A percentile compares a stretch with the other conserved stretches of the same genome.
These are phyloP conservation scores for Hippophae tibetana DNA, from an alignment of 306 rosid species.

Conservation along the genomic window DNA sequence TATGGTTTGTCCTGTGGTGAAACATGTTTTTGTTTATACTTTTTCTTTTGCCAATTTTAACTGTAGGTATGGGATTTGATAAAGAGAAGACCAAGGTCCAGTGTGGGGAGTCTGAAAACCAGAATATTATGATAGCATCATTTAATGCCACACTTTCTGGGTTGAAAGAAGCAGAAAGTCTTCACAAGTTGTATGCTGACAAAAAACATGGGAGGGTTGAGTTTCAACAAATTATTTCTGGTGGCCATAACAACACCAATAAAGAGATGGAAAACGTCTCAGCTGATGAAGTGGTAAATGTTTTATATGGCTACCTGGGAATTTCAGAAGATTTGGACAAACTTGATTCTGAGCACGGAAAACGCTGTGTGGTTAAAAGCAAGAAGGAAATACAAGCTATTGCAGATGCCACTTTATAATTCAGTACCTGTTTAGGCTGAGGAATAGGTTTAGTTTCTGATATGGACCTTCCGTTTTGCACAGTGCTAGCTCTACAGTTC, in stretches of 20 bases:
- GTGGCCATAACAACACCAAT: slow-evolving; percentile 9
- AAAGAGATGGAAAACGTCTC: neutral
- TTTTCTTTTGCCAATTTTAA: slow-evolving; percentile 5
- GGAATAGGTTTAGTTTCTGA: too few relatives aligned
- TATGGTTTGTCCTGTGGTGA: neutral
- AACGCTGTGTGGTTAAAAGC: slow-evolving; percentile 56
- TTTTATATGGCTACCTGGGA: slow-evolving; percentile 32
- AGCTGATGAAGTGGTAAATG: slow-evolving; percentile 10
- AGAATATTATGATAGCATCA: slow-evolving; percentile 21
- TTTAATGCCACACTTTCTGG: slow-evolving; percentile 29
- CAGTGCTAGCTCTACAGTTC: too few relatives aligned
- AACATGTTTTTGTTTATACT: neutral
- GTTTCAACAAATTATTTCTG: slow-evolving; percentile 9
- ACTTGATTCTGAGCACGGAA: slow-evolving; percentile 58
- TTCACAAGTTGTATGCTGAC: slow-evolving; percentile 20
- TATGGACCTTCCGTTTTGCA: too few relatives aligned
- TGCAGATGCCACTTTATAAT: slow-evolving; percentile 50
- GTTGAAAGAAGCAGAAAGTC: slow-evolving; percentile 30
- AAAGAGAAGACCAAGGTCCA: slow-evolving; percentile 22
- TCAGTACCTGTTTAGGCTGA: too few relatives aligned
- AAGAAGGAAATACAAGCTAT: slow-evolving; percentile 72
- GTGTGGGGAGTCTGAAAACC: slow-evolving; percentile 26
- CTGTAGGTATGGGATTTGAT: slow-evolving; percentile 26
- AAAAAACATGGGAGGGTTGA: slow-evolving; percentile 25
- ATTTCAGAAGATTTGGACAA: slow-evolving; percentile 72